phyloP scores from a whole-genome alignment of 139 green algal genomes.

The Chlamydomonas schloesseri region DNA sequence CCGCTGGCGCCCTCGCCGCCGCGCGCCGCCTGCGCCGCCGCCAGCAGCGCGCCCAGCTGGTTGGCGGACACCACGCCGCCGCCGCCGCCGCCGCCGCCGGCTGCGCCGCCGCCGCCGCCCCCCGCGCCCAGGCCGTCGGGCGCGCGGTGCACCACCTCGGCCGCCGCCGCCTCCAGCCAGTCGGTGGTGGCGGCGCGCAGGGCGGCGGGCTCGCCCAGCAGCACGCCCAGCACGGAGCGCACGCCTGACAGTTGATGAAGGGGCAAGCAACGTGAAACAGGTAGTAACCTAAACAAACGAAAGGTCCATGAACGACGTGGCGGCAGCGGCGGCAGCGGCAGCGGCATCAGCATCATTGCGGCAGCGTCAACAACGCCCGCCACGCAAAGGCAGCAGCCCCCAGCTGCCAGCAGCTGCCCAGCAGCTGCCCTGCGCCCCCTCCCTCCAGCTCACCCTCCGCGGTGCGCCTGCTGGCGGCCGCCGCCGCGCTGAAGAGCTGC shows the following conservation, averaged over 20 bases:
- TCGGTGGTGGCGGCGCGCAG: constrained; percentile 26
- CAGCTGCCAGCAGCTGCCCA: too few relatives aligned
- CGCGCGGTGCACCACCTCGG: constrained; percentile 58
- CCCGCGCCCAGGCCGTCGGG: background rate
- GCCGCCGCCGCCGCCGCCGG: background rate
- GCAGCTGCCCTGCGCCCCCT: background rate
- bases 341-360: too few relatives aligned
- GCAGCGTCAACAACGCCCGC: too few relatives aligned
- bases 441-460: constrained; percentile 32
- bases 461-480: constrained; percentile 22
- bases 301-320: too few relatives aligned
- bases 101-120: background rate
- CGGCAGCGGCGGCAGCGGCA: too few relatives aligned
- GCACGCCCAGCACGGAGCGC: constrained; percentile 58
- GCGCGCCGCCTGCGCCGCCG: constrained; percentile 14
- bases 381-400: too few relatives aligned
- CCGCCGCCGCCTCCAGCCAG: constrained; percentile 78
- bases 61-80: constrained; percentile 10
- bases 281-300: too few relatives aligned
- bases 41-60: constrained; percentile 62
- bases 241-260: constrained; percentile 54
- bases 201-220: constrained; percentile 61
- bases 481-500: constrained; percentile 46
- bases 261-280: background rate
- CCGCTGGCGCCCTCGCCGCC: constrained; percentile 22